Percentiles rank a stretch among this genome's conserved stretches.
Evolutionary conservation across 1,139 yeast genomes (phyloP).

Genomic region (Eremothecium cymbalariae): DNA sequence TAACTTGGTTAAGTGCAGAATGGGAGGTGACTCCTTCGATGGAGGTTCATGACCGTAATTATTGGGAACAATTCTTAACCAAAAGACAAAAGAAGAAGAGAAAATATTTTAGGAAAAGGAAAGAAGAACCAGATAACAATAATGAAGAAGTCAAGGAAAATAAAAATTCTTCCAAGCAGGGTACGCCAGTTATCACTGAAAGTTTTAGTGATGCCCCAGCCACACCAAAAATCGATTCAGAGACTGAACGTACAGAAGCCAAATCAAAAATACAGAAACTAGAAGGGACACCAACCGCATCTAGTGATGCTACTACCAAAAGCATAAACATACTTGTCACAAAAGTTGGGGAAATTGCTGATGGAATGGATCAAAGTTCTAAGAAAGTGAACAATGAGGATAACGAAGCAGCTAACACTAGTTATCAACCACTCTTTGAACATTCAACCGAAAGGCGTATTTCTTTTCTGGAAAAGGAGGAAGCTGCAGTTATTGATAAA

Average conservation of each 20-base stretch:
- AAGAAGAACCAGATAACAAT: conserved; percentile 21
- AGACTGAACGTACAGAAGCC: conserved; percentile 10
- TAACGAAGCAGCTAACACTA: background rate
- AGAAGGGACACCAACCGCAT: background rate
- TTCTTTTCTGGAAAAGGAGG: conserved; percentile 16
- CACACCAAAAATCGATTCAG: too few species aligned
- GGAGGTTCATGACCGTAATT: conserved; percentile 41
- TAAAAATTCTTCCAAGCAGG: background rate
- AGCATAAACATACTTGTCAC: background rate
- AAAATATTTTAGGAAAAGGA: conserved; percentile 33
- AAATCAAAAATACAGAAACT: conserved; percentile 1
- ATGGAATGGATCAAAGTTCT: background rate
- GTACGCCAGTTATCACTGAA: conserved; percentile 2
- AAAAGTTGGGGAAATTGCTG: background rate
- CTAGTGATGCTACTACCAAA: background rate
- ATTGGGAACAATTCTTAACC: conserved; percentile 34
- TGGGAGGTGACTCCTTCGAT: conserved; percentile 41
- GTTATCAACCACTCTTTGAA: background rate
- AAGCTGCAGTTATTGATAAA: conserved; percentile 14
- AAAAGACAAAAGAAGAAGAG: conserved; percentile 38
- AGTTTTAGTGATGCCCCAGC: background rate
- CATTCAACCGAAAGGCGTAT: conserved; percentile 15
- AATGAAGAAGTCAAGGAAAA: conserved; percentile 3
- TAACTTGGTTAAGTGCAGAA: conserved; percentile 19
- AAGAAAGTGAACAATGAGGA: background rate